Evolutionary conservation across 331 rosid species (phyloP), one percentile per base, ranked within the genome.

Genomic region (Dryas integrifolia): DNA sequence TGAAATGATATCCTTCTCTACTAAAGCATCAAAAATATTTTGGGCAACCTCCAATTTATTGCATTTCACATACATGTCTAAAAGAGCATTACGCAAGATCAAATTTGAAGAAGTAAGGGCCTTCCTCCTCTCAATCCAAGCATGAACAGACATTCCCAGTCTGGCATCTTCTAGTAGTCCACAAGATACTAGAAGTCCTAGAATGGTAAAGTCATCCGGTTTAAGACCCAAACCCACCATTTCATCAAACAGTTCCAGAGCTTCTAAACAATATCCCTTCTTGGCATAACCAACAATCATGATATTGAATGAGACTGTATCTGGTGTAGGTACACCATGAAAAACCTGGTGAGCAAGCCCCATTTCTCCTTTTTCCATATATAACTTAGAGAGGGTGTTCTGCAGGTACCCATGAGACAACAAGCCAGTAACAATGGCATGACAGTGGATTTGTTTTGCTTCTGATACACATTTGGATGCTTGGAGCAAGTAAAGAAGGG

Each of bases 121-220:
- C 63, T 85, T 78, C 66, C 81, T 83, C 74, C 80, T 80, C 76
- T 79, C 81, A 68, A 83, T 81, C 92, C 89, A 80, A 45, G 81
- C 83, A 81, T 88, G 92, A 68, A 81, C 81, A 75, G 92, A 88
- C 73, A 80, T 88, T 62, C 88, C 92, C 50, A 88, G 69, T 60
- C 57, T 70, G 9, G 64, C 44, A 78, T 81, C 80, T 72, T 82
- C 76, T 53, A 79, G 57, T 18, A 44, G 80, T 43, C 86, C 86
- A 61, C 88, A 88, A 21, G 64, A 81, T 73, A 85, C 4, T 51
- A 83, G 68, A 49, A 88, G 88, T 62, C 92, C 86, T 38, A 83
- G 47, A 58, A 82, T 74, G 68, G 90, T 81, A 74, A 67, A 74
- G 55, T 83, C 92, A 69, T 83, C 92, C 4, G 84, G 77, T 73